Evolutionary conservation across 2,329 filamentous ascomycete genomes (phyloP), one percentile per base, ranked within the genome.

Genomic region (Ramularia endophylla): DNA sequence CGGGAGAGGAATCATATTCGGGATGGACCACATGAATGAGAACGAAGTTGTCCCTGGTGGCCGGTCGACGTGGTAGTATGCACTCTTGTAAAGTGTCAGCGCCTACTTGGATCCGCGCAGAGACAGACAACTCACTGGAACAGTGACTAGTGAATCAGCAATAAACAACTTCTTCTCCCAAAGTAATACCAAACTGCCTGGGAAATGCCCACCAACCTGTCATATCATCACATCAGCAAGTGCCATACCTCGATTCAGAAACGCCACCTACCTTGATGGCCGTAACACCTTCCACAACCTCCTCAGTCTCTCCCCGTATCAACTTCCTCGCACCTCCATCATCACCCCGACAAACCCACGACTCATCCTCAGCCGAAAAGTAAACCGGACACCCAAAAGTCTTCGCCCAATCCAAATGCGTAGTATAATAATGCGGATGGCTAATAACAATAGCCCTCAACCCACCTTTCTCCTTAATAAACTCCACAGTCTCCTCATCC

Each of bases 381-480:
- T 85, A 89, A 1, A 92, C 78, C 0, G 79, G 80, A 53, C 85
- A 88, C 4, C 65, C 52, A 52, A 92, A 90, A 0, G 72, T 71
- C 32, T 68, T 59, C 0, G 83, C 81, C 86, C 87, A 94, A 51
- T 83, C 77, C 0, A 85, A 62, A 60, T 87, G 82, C 3, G 85
- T 84, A 11, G 80, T 80, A 65, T 86, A 92, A 65, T 85, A 94
- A 60, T 94, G 87, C 38, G 87, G 87, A 63, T 94, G 51, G 80
- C 50, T 54, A 39, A 65, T 63, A 0, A 72, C 79, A 33, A 92
- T 88, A 0, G 81, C 85, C 25, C 68, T 67, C 9, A 94, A 57
- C 0, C 83, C 84, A 31, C 85, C 85, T 5, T 80, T 68, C 0
- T 57, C 59, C 5, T 74, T 69, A 53, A 90, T 77, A 37, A 65